Percentiles rank a stretch among this genome's conserved stretches.
Conservation (phyloP, 2,329 filamentous ascomycete species). For the Akanthomyces uredinophilus region DNA sequence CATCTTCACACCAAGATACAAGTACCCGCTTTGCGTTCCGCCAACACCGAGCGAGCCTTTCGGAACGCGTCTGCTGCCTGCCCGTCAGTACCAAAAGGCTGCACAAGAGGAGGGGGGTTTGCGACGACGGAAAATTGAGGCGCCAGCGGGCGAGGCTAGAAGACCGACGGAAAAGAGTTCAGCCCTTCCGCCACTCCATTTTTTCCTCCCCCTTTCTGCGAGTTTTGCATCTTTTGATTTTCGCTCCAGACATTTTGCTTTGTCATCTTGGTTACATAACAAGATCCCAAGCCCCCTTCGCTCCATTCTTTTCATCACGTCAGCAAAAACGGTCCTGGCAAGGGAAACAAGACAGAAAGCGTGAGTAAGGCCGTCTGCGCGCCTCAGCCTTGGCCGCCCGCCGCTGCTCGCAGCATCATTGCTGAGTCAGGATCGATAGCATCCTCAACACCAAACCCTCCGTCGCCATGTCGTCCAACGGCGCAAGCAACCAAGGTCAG, state of each 20-base stretch:
- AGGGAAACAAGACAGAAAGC: background rate
- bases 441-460: constrained; percentile 22
- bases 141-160: background rate
- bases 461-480: constrained; percentile 28
- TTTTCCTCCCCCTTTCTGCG: background rate
- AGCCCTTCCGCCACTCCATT: background rate
- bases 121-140: background rate
- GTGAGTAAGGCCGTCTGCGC: background rate
- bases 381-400: background rate
- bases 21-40: background rate
- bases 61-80: background rate
- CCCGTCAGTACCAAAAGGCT: background rate
- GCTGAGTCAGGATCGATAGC: constrained; percentile 30
- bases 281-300: too few species aligned
- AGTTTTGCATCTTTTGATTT: background rate
- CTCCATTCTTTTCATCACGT: constrained; percentile 10
- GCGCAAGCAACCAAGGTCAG: constrained; percentile 30
- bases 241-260: background rate
- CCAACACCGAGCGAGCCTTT: background rate
- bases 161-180: background rate
- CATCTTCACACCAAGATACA: background rate
- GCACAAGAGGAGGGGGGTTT: background rate
- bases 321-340: constrained; percentile 1
- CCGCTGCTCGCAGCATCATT: constrained; percentile 15
- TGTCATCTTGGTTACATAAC: constrained; percentile 15